A percentile compares a stretch with the other conserved stretches of the same genome.
Evolutionary conservation across 495 filamentous ascomycete genomes (phyloP).

Genomic region (Apodospora peruviana): DNA sequence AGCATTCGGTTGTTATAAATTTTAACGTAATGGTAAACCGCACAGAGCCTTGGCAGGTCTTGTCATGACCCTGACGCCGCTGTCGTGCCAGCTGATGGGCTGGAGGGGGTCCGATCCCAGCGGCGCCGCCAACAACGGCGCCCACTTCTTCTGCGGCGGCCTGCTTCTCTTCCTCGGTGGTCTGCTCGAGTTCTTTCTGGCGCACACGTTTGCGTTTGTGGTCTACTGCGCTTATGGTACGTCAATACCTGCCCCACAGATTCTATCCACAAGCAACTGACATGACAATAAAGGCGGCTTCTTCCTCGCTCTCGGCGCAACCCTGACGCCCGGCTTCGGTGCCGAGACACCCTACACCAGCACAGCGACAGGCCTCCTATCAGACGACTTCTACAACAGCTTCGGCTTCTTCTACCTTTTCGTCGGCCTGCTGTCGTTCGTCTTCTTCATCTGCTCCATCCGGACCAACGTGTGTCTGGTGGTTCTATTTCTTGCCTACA

Average conservation of each 20-base stretch:
- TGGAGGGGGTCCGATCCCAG: constrained; percentile 9
- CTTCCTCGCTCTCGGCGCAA: constrained; percentile 13
- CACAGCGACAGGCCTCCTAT: constrained; percentile 2
- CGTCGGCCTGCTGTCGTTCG: constrained; percentile 10
- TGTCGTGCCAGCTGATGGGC: constrained; percentile 13
- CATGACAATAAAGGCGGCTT: constrained; percentile 7
- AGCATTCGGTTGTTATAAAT: background rate
- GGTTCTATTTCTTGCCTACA: constrained; percentile 10
- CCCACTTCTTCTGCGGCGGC: constrained; percentile 11
- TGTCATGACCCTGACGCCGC: constrained; percentile 11
- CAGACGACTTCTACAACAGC: constrained; percentile 4
- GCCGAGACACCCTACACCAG: constrained; percentile 5
- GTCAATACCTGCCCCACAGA: background rate
- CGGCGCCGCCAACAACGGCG: constrained; percentile 11
- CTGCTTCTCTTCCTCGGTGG: constrained; percentile 9
- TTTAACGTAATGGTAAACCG: background rate
- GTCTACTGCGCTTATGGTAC: constrained; percentile 11
- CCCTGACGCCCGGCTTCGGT: constrained; percentile 9
- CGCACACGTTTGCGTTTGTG: constrained; percentile 11
- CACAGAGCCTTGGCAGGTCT: constrained; percentile 10
- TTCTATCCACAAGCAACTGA: no score
- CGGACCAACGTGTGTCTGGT: constrained; percentile 11
- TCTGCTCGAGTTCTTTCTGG: constrained; percentile 11
- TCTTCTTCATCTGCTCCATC: constrained; percentile 11
- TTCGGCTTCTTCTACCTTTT: constrained; percentile 14